Evolutionary conservation across 345 rosid species (phyloP).

Genomic region (Noccaea bulbosa): DNA sequence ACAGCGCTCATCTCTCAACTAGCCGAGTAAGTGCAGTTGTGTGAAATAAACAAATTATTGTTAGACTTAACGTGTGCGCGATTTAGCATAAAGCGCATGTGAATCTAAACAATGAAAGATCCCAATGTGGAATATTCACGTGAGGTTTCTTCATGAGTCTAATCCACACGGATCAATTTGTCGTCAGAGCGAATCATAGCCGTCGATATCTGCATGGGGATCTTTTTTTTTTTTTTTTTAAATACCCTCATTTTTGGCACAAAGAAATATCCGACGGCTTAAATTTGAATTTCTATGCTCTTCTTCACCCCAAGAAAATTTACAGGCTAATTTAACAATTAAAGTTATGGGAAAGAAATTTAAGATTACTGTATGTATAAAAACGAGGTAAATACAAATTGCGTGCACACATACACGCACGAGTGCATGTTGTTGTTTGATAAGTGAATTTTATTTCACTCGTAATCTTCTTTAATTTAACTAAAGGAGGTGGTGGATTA

Average conservation of each 20-base stretch:
- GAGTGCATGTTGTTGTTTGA: background rate
- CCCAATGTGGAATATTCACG: slow-evolving; percentile 54
- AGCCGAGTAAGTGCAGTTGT: slow-evolving; percentile 34
- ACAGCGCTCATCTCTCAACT: slow-evolving; percentile 32
- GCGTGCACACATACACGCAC: background rate
- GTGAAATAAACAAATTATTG: fast-evolving
- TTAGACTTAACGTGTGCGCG: slow-evolving; percentile 5
- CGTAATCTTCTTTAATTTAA: background rate
- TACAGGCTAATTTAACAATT: background rate
- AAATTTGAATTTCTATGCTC: background rate
- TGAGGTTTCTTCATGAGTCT: slow-evolving; percentile 38
- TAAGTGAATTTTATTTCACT: slow-evolving; percentile 1
- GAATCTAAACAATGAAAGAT: slow-evolving; percentile 41
- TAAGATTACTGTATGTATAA: too few species aligned
- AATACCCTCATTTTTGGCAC: background rate
- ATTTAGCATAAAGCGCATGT: slow-evolving; percentile 26
- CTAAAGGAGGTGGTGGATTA: background rate
- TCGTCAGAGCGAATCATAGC: slow-evolving; percentile 30
- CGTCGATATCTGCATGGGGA: slow-evolving; percentile 39
- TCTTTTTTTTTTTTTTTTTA: too few species aligned
- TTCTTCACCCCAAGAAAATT: background rate
- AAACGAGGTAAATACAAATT: too few species aligned
- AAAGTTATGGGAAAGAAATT: too few species aligned
- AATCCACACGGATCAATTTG: slow-evolving; percentile 16
- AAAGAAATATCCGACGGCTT: slow-evolving; percentile 19